A percentile compares a stretch with the other conserved stretches of the same genome.
These are phyloP conservation scores for Verticillium tricorpus DNA, from an alignment of 2,329 filamentous ascomycete species.

Conservation along the genomic window DNA sequence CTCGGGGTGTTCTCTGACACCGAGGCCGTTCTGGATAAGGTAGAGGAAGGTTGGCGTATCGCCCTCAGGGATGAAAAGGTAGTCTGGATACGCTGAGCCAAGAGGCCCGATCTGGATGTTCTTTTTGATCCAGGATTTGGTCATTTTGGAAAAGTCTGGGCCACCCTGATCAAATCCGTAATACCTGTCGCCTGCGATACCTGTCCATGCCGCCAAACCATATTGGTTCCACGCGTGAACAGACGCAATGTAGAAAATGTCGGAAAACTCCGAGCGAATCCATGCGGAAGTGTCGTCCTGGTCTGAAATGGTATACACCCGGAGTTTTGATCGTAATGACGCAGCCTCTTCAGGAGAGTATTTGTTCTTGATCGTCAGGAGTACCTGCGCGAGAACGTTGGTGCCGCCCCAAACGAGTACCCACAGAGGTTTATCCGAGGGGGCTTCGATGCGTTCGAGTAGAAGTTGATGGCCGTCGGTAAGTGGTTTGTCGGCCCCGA, in stretches of 20 bases:
- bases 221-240: slow-evolving; percentile 54
- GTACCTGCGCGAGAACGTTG: slow-evolving; percentile 44
- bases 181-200: slow-evolving; percentile 33
- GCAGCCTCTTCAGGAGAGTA: slow-evolving; percentile 23
- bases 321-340: slow-evolving; percentile 33
- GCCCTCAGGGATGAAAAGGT: slow-evolving; percentile 46
- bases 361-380: slow-evolving; percentile 33
- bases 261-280: slow-evolving; percentile 48
- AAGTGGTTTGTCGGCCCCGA: slow-evolving; percentile 18
- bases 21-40: slow-evolving; percentile 41
- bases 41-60: slow-evolving; percentile 46
- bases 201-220: slow-evolving; percentile 47
- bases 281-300: slow-evolving; percentile 53
- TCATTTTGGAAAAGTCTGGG: slow-evolving; percentile 29
- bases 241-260: slow-evolving; percentile 50
- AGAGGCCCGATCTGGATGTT: slow-evolving; percentile 46
- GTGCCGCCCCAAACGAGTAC: slow-evolving; percentile 48
- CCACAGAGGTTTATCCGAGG: slow-evolving; percentile 38
- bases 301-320: slow-evolving; percentile 53
- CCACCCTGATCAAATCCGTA: slow-evolving; percentile 2
- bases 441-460: slow-evolving; percentile 17
- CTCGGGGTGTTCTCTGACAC: slow-evolving; percentile 37
- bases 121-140: slow-evolving; percentile 44
- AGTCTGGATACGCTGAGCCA: slow-evolving; percentile 38
- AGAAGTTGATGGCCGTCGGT: slow-evolving; percentile 37